Conservation (phyloP, 2,329 filamentous ascomycete species). For the Colletotrichum euphorbiae region DNA sequence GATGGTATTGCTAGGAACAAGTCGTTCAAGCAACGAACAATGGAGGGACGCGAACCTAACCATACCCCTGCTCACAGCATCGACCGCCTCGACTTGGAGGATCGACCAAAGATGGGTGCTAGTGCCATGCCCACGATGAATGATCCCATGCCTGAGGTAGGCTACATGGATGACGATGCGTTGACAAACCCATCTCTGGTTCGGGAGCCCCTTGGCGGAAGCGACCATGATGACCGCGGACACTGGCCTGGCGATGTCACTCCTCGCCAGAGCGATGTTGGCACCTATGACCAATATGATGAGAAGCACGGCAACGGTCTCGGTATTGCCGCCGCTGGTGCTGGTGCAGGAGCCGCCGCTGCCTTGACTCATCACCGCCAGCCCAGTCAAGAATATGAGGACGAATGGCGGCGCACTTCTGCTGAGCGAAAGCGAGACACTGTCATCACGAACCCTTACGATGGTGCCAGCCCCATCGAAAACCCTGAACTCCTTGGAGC, state of each 20-base stretch:
- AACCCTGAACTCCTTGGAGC: conserved; percentile 63
- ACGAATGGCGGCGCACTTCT: conserved; percentile 73
- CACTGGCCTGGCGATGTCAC: conserved; percentile 47
- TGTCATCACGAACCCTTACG: conserved; percentile 74
- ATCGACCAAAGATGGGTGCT: conserved; percentile 70
- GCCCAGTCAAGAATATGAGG: conserved; percentile 69
- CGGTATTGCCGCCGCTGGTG: conserved; percentile 63
- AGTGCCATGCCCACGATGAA: conserved; percentile 76
- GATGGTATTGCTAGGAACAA: conserved; percentile 69
- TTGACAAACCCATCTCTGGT: conserved; percentile 89
- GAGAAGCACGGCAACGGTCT: conserved; percentile 47
- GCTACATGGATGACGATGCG: conserved; percentile 75
- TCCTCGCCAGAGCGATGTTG: conserved; percentile 48
- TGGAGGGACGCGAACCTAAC: conserved; percentile 65
- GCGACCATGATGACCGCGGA: conserved; percentile 44
- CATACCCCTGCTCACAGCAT: conserved; percentile 70
- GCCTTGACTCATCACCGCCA: conserved; percentile 63
- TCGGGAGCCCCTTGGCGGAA: conserved; percentile 75
- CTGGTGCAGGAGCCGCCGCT: conserved; percentile 63
- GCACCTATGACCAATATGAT: conserved; percentile 46
- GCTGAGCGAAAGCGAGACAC: conserved; percentile 75
- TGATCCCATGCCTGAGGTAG: conserved; percentile 82
- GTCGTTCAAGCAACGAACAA: conserved; percentile 74
- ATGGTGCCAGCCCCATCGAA: conserved; percentile 71
- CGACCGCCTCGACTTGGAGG: conserved; percentile 66